phyloP scores from a whole-genome alignment of 495 filamentous ascomycete species.

The Podospora sp. region DNA sequence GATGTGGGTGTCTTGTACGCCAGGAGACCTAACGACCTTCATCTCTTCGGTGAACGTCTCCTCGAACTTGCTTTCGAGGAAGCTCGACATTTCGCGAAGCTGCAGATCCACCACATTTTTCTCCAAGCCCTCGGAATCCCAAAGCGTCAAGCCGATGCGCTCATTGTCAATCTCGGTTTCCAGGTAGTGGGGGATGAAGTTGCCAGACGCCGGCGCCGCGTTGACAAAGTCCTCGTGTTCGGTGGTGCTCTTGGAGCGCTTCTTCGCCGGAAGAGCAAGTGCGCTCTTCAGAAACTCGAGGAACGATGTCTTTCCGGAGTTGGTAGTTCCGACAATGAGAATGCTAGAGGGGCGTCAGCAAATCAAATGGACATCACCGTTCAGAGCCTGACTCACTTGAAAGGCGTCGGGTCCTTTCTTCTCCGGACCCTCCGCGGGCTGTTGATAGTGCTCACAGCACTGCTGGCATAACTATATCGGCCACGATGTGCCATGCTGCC shows the following conservation, averaged over 20 bases:
- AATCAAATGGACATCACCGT: not conserved
- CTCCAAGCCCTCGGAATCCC: constrained; percentile 94
- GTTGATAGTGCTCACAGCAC: constrained; percentile 87
- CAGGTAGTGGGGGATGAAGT: constrained; percentile 83
- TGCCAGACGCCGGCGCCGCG: constrained; percentile 49
- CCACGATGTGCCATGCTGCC: constrained; percentile 98
- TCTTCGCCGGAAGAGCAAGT: constrained; percentile 77
- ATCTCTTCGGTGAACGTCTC: constrained; percentile 98
- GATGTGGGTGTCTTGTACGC: constrained; percentile 93
- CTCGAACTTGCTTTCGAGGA: constrained; percentile 97
- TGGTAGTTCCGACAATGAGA: constrained; percentile 84
- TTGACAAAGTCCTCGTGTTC: constrained; percentile 59
- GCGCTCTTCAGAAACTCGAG: constrained; percentile 90
- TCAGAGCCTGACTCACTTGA: constrained; percentile 73
- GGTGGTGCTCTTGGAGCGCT: constrained; percentile 56
- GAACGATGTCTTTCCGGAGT: constrained; percentile 94
- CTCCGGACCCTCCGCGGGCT: constrained; percentile 89
- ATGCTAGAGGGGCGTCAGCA: constrained; percentile 58
- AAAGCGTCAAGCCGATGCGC: constrained; percentile 88
- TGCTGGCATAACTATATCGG: constrained; percentile 95
- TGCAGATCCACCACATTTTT: constrained; percentile 93
- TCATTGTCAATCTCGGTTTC: constrained; percentile 95
- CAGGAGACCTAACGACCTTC: constrained; percentile 91
- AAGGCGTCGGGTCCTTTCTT: constrained; percentile 95
- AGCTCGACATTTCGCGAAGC: constrained; percentile 83